A percentile compares a stretch with the other conserved stretches of the same genome.
Conservation (phyloP, 192 early-diverging fungal genomes). For the Chytriomyces sp. region DNA sequence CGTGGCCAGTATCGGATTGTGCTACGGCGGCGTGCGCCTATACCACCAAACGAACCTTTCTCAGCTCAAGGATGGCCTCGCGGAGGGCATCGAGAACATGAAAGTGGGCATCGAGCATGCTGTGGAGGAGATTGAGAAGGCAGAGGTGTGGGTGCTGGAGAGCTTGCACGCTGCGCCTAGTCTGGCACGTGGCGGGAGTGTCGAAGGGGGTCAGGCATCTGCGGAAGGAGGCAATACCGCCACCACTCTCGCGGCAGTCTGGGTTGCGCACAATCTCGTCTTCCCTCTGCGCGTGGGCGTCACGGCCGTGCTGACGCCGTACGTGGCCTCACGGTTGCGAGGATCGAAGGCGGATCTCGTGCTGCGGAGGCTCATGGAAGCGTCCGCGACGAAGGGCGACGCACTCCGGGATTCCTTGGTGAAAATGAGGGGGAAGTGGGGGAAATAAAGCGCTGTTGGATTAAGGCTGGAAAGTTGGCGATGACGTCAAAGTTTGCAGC, state of each 20-base stretch:
- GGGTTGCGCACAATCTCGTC: conserved; percentile 39
- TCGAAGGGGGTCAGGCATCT: neutral
- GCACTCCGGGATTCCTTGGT: too few relatives aligned
- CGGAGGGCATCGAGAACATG: neutral
- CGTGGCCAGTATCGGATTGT: conserved; percentile 29
- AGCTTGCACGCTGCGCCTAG: neutral
- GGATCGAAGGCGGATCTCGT: neutral
- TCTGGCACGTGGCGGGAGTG: neutral
- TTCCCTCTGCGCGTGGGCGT: conserved; percentile 37
- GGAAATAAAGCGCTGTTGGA: too few relatives aligned
- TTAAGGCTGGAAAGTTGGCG: too few relatives aligned
- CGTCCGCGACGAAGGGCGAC: neutral
- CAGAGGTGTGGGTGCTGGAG: neutral
- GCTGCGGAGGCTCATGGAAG: neutral
- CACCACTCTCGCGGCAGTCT: conserved; percentile 22
- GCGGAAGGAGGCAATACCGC: neutral
- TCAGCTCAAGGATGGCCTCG: neutral
- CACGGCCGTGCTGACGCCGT: conserved; percentile 39
- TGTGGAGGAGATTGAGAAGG: conserved; percentile 12
- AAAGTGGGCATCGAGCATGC: neutral
- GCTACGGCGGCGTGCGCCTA: conserved; percentile 9
- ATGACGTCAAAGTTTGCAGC: too few relatives aligned
- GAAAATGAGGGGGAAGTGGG: too few relatives aligned
- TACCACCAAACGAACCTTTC: neutral
- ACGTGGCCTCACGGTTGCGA: conserved; percentile 21